Evolutionary conservation across 305 asterid genomes (phyloP), one percentile per base, ranked within the genome.

Genomic region (Salvia sclarea): DNA sequence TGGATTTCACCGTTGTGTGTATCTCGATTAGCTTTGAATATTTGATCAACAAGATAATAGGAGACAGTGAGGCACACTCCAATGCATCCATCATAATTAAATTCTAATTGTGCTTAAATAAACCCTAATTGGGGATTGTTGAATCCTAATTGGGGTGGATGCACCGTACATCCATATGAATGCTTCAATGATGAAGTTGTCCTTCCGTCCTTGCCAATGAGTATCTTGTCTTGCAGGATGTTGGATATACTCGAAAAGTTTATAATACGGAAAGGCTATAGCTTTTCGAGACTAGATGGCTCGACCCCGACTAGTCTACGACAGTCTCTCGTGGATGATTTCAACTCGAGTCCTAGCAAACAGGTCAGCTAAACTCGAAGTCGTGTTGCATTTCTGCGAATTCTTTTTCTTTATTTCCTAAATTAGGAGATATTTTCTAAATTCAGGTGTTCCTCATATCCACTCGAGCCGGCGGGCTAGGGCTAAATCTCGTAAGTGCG

Each of bases 391-490:
- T 28, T 30, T 40, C 11, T 13, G 7, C n/a, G 12, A n/a, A n/a
- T n/a, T n/a, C n/a, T n/a, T n/a, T n/a, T 1, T 6, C 13, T 31
- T 41, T 24, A 10, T 10, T 11, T 0, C 21, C 16, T 11, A 9
- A 9, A 31, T 31, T 56, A 22, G 44, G 17, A 56, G 49, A 40
- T 48, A 14, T 72, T 71, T 25, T 3, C 22, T 67, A 30, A 47
- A 25, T 37, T 68, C 84, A 89, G 97, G 96, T 94, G 72, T 91
- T 94, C 76, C 88, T 91, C 74, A 91, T 94, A 74, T 91, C 99
- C 69, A 94, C 99, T 50, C 84, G 95, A 61, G 99, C 99, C 72
- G 99, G 99, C 53, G 98, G 99, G 70, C 96, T 91, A 60, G 97
- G 99, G 16, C 88, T 94, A 44, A 94, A 94, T 79, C 99, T 93